phyloP scores from a whole-genome alignment of 1,284 basidiomycete genomes.

The Cryptococcus wingfieldii region DNA sequence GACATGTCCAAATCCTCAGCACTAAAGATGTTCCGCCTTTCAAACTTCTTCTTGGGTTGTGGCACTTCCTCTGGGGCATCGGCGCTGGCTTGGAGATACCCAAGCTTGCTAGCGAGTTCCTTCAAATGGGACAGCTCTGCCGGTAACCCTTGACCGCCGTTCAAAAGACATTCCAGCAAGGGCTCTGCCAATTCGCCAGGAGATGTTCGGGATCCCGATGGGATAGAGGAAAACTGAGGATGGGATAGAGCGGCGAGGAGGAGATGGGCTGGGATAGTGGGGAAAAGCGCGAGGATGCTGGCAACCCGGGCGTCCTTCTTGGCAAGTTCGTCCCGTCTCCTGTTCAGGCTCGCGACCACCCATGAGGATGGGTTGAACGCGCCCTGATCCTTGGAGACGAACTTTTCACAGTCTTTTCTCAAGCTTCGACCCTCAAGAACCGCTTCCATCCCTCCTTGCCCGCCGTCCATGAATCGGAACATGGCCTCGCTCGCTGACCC shows the following conservation, averaged over 20 bases:
- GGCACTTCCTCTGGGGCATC: neutral
- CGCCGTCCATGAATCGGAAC: conserved; percentile 15
- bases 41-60: conserved; percentile 43
- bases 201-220: conserved; percentile 18
- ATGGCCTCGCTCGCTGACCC: conserved; percentile 13
- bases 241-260: conserved; percentile 43
- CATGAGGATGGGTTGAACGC: neutral
- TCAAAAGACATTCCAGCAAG: conserved; percentile 42
- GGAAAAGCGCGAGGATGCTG: conserved; percentile 36
- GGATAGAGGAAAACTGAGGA: conserved; percentile 23
- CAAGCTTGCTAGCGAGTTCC: conserved; percentile 14
- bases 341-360: neutral
- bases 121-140: conserved; percentile 34
- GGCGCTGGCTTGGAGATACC: neutral
- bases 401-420: conserved; percentile 11
- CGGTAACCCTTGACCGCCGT: conserved; percentile 32
- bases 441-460: neutral
- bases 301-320: conserved; percentile 24
- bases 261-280: conserved; percentile 34
- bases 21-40: conserved; percentile 59
- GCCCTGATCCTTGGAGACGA: neutral
- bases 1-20: conserved; percentile 66
- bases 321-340: neutral
- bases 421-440: conserved; percentile 4
- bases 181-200: conserved; percentile 36